These are phyloP conservation scores for Malassezia nana DNA, from an alignment of 1,284 basidiomycete genomes.

Conservation along the genomic window DNA sequence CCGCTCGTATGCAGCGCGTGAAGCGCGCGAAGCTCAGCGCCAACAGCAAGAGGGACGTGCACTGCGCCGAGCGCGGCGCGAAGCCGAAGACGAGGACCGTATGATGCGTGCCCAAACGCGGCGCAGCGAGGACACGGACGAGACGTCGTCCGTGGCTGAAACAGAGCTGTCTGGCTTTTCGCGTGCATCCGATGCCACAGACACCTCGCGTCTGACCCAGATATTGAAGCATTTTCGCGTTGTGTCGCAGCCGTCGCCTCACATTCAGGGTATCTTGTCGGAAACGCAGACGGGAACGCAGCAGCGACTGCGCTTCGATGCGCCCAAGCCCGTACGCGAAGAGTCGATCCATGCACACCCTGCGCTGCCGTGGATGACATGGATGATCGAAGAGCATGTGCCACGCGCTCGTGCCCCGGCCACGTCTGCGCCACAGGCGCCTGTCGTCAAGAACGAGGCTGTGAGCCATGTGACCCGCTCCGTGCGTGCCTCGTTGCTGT, in stretches of 20 bases:
- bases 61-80: conserved; percentile 15
- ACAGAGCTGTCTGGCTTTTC: neutral
- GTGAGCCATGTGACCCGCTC: too few relatives aligned
- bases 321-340: neutral
- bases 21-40: conserved; percentile 9
- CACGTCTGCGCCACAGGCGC: neutral
- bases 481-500: conserved; percentile 10
- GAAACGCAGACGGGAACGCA: neutral
- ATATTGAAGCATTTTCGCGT: conserved; percentile 5
- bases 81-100: conserved; percentile 17
- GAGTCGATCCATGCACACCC: neutral
- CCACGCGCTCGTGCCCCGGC: neutral
- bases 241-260: conserved; percentile 1
- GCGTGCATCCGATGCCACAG: conserved; percentile 10
- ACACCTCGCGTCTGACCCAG: conserved; percentile 2
- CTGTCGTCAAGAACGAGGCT: too few relatives aligned
- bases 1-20: neutral
- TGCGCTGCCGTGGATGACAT: conserved; percentile 6
- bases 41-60: conserved; percentile 11
- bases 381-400: neutral
- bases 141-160: conserved; percentile 7
- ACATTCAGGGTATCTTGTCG: conserved; percentile 9
- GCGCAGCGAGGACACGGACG: conserved; percentile 2
- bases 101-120: conserved; percentile 1
- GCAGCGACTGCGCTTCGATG: conserved; percentile 10